Conservation (phyloP, 768 basidiomycete species). For the Steccherinum ochraceum region DNA sequence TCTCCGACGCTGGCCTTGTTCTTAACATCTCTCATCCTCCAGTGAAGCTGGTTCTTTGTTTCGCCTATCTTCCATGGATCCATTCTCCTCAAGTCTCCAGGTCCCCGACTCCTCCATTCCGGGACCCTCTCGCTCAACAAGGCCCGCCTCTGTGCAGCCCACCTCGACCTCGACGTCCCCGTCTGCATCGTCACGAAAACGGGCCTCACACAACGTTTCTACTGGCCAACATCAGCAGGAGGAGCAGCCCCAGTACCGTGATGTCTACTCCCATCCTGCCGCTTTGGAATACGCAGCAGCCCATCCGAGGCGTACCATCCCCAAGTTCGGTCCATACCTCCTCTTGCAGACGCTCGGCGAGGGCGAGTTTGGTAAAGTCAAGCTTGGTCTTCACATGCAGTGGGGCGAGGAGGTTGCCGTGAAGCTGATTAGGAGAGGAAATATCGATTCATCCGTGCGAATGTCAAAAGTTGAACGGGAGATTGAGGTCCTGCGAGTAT, state of each 20-base stretch:
- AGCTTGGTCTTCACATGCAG: conserved; percentile 88
- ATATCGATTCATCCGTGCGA: conserved; percentile 77
- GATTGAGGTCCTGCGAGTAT: conserved; percentile 92
- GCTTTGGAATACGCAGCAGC: conserved; percentile 78
- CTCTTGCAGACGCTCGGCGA: conserved; percentile 95
- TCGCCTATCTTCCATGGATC: conserved; percentile 20
- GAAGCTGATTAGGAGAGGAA: conserved; percentile 91
- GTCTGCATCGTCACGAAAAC: conserved; percentile 40
- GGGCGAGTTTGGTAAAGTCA: conserved; percentile 98
- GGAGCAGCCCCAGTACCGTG: conserved; percentile 47
- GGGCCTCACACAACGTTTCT: conserved; percentile 68
- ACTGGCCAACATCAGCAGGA: conserved; percentile 44
- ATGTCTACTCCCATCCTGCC: conserved; percentile 81
- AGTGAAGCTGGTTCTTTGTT: not conserved
- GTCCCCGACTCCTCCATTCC: conserved; percentile 38
- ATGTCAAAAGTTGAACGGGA: conserved; percentile 97
- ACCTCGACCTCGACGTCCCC: conserved; percentile 29
- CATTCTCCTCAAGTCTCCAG: conserved; percentile 29
- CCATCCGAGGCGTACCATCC: conserved; percentile 80
- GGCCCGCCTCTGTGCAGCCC: conserved; percentile 60
- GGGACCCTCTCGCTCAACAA: conserved; percentile 38
- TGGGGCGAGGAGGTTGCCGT: conserved; percentile 99
- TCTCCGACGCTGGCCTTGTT: not conserved
- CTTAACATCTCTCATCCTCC: not conserved
- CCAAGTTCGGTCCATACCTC: conserved; percentile 93